Base-by-base conservation (phyloP, 768 basidiomycete genomes). In the Trametes elegans region DNA sequence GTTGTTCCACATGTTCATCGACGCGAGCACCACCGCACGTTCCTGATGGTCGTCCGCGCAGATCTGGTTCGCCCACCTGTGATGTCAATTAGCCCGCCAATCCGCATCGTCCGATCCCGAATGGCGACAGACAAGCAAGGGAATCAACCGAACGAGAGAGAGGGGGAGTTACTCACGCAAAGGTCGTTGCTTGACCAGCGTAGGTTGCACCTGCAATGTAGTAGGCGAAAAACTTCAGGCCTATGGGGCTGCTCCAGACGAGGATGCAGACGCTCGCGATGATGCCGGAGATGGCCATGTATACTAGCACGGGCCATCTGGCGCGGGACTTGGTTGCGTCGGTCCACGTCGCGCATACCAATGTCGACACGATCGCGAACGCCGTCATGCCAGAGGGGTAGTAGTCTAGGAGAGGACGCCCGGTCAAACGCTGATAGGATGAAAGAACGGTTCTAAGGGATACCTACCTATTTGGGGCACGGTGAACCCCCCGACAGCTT, bases 1-100 rank as follows among this genome's bases (percentile, higher is more conserved):
- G 63, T 85, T 86, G 70, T 81, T 84, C 78, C 84, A 85, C 81
- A 85, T 83, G 67, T 90, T 90, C 88, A 91, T 90, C 6, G 82
- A 84, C 23, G 84, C 87, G 14, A 90, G 75, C 3, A 89, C 85
- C 35, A 90, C 72, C 5, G 75, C 80, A 39, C 87, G 79, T 62
- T 87, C 84, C 65, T 84, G 81, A 62, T 84, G 76, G 67, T 90
- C 85, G 60, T 87, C 82, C 24, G 81, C 78, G 53, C 84, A 85
- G 46, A 87, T 79, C 64, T 87, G 84, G 66, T 90, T 90, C n/a
- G 87, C 86, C 88, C 89, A 89, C 13, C 82, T 84, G 46, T 18
- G 14, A n/a, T 23, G 10, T 26, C 14, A 16, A 32, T 45, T 16
- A 29, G 26, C 21, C 45, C 7, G n/a, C n/a, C n/a, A n/a, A n/a